phyloP scores from a whole-genome alignment of 2,329 filamentous ascomycete genomes.

The Eurotiales sp. region DNA sequence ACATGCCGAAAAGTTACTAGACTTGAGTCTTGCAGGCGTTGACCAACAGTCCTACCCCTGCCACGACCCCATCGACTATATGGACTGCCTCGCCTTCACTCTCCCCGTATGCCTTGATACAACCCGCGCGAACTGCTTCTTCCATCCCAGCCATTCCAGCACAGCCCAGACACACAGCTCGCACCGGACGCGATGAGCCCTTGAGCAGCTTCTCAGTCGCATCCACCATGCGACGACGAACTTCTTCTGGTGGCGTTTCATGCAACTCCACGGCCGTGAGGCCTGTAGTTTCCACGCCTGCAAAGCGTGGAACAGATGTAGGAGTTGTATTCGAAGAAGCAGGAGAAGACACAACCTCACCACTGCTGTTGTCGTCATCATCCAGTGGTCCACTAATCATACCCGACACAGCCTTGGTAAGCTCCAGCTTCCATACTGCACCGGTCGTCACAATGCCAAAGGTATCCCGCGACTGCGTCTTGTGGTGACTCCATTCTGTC shows the following conservation, averaged over 20 bases:
- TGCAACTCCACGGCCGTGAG: conserved; percentile 78
- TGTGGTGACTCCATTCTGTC: conserved; percentile 21
- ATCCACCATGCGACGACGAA: conserved; percentile 62
- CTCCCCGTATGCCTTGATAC: conserved; percentile 61
- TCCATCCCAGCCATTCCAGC: conserved; percentile 89
- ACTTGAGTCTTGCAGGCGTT: conserved; percentile 36
- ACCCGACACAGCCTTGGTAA: conserved; percentile 60
- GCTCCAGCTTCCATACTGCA: conserved; percentile 72
- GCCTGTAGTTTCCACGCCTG: conserved; percentile 77
- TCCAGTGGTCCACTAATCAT: conserved; percentile 55
- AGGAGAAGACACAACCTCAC: not conserved
- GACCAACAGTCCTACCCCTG: conserved; percentile 34
- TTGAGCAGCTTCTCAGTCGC: conserved; percentile 65
- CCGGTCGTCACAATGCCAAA: conserved; percentile 93
- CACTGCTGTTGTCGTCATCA: conserved; percentile 20
- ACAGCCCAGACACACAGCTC: conserved; percentile 77
- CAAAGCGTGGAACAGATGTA: conserved; percentile 53
- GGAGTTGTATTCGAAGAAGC: not conserved
- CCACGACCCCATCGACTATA: conserved; percentile 67
- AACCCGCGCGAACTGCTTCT: conserved; percentile 66
- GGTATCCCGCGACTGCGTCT: conserved; percentile 37
- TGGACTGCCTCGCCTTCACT: conserved; percentile 56
- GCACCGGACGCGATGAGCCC: conserved; percentile 48
- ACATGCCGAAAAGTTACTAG: conserved; percentile 15
- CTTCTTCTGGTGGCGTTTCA: conserved; percentile 59